Evolutionary conservation across 139 green algal genomes (phyloP).

Genomic region (Marvania coccoides): DNA sequence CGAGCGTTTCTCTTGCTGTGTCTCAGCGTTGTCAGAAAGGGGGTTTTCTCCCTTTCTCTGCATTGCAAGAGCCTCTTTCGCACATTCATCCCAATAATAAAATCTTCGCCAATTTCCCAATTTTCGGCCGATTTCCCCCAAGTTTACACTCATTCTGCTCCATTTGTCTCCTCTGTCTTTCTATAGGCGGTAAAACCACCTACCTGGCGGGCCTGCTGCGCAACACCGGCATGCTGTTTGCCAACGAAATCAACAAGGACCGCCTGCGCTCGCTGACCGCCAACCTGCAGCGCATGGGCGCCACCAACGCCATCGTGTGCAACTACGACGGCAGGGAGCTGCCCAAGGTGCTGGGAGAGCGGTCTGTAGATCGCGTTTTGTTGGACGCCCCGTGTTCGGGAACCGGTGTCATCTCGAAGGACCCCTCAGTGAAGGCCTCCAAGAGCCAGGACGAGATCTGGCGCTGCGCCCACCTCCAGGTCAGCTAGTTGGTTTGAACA

Average conservation of each 20-base stretch:
- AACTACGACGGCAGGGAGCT: constrained; percentile 90
- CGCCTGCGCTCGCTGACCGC: constrained; percentile 84
- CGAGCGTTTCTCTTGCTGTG: too few relatives aligned
- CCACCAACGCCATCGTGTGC: constrained; percentile 90
- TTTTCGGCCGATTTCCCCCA: not conserved
- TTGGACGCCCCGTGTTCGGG: constrained; percentile 97
- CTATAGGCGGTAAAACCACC: constrained; percentile 92
- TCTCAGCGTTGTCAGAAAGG: too few relatives aligned
- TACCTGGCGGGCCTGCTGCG: constrained; percentile 93
- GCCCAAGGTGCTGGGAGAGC: constrained; percentile 69
- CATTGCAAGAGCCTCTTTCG: too few relatives aligned
- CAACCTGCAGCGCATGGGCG: constrained; percentile 94
- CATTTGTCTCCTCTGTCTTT: not conserved
- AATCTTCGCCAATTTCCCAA: too few relatives aligned
- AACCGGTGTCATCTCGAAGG: constrained; percentile 95
- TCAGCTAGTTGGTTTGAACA: too few relatives aligned
- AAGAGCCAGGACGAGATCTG: constrained; percentile 89
- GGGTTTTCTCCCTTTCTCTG: too few relatives aligned
- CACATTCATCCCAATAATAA: too few relatives aligned
- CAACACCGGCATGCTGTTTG: constrained; percentile 91
- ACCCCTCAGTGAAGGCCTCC: constrained; percentile 81
- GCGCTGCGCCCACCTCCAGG: constrained; percentile 73
- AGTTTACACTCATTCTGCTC: not conserved
- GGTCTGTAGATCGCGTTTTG: constrained; percentile 84
- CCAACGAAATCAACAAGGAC: constrained; percentile 92